phyloP scores from a whole-genome alignment of 148 eudicot species.

The Chenopodium album region DNA sequence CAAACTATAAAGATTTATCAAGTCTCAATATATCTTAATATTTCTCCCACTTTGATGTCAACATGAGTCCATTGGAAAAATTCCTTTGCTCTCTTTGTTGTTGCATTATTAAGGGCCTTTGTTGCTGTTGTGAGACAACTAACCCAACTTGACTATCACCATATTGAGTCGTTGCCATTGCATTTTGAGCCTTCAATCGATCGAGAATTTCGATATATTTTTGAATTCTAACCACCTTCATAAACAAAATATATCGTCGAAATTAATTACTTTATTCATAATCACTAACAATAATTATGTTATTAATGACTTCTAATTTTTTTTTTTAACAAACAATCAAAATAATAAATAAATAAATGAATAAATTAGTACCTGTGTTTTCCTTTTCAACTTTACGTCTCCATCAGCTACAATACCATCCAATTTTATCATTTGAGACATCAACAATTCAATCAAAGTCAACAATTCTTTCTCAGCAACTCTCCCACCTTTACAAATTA shows the following conservation, averaged over 20 bases:
- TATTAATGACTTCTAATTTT: neutral
- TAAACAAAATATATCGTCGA: neutral
- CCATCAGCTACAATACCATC: conserved; percentile 78
- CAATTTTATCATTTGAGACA: conserved; percentile 69
- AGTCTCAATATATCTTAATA: conserved; percentile 9
- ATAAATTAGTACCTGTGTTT: conserved; percentile 52
- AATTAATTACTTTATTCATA: neutral
- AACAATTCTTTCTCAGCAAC: conserved; percentile 50
- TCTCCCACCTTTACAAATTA: conserved; percentile 56
- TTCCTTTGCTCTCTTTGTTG: conserved; percentile 32
- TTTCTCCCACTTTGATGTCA: conserved; percentile 43
- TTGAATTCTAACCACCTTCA: conserved; percentile 63
- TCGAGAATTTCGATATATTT: conserved; percentile 58
- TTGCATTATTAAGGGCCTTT: conserved; percentile 26
- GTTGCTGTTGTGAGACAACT: conserved; percentile 21
- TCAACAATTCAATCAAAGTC: conserved; percentile 63
- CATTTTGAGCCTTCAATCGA: conserved; percentile 50
- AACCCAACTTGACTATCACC: conserved; percentile 28
- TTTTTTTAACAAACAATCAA: neutral
- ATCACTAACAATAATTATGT: neutral
- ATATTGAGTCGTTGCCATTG: conserved; percentile 8
- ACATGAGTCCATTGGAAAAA: conserved; percentile 25
- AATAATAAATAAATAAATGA: neutral
- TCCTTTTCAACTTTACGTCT: conserved; percentile 62
- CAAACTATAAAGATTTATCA: neutral